Conservation (phyloP, 345 rosid genomes). For the Eucalyptus sp. region DNA sequence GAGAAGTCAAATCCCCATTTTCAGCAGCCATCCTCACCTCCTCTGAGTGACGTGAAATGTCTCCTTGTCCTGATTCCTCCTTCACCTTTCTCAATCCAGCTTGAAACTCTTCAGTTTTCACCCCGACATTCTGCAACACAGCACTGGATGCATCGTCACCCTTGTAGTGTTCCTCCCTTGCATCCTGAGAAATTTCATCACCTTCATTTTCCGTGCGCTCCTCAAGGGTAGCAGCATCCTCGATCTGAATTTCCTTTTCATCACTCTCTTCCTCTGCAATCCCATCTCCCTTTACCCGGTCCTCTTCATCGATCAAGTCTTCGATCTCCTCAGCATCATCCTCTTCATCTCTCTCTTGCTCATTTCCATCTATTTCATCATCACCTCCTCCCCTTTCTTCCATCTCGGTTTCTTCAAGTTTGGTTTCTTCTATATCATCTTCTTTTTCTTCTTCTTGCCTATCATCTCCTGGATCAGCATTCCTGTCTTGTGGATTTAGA, state of each 20-base stretch:
- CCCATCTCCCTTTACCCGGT: conserved; percentile 23
- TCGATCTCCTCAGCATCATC: conserved; percentile 42
- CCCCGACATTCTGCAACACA: background rate
- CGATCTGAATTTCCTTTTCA: background rate
- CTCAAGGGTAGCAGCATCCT: background rate
- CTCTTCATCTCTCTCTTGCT: conserved; percentile 29
- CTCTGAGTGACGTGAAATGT: background rate
- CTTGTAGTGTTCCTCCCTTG: conserved; percentile 8
- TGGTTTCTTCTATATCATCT: conserved; percentile 12
- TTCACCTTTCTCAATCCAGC: background rate
- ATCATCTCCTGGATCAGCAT: background rate
- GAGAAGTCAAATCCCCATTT: background rate
- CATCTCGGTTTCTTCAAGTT: conserved; percentile 7
- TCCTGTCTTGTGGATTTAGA: conserved; percentile 4
- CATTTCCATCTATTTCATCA: conserved; percentile 34
- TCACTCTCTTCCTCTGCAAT: conserved; percentile 9
- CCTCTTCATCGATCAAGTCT: conserved; percentile 52
- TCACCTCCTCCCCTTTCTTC: conserved; percentile 29
- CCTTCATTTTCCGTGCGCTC: background rate
- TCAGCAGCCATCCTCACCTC: background rate
- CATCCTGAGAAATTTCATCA: background rate
- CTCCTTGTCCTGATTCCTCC: background rate
- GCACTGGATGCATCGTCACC: conserved; percentile 5
- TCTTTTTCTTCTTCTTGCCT: conserved; percentile 8
- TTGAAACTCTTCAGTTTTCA: background rate